These are phyloP conservation scores for Mycena sp. DNA, from an alignment of 1,284 basidiomycete genomes.

Conservation along the genomic window DNA sequence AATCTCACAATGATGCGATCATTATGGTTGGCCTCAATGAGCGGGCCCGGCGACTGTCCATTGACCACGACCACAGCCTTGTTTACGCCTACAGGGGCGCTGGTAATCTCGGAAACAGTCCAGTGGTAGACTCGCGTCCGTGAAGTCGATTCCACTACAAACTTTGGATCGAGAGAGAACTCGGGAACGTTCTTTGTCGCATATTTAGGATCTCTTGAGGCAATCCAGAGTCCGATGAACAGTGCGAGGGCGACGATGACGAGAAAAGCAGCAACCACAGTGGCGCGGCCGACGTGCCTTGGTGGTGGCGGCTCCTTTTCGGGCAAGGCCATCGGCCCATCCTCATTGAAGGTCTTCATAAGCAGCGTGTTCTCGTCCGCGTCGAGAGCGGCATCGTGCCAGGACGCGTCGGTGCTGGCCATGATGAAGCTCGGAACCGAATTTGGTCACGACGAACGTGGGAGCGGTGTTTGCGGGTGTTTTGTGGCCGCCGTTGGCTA, in stretches of 20 bases:
- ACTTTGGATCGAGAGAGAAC: constrained; percentile 19
- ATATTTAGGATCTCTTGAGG: no score
- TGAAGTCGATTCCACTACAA: no score
- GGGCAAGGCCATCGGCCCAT: background rate
- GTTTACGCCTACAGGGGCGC: constrained; percentile 48
- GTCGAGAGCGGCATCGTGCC: no score
- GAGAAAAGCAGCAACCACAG: background rate
- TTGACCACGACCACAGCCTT: constrained; percentile 57
- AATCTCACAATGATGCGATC: constrained; percentile 45
- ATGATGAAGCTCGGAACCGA: no score
- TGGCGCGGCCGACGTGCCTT: no score
- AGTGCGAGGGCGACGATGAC: background rate
- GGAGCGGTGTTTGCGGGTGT: no score
- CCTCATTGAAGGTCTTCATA: background rate
- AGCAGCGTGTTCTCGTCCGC: no score
- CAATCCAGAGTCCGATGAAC: background rate
- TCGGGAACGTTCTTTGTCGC: background rate
- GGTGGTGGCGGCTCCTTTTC: no score
- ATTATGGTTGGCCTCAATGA: constrained; percentile 59
- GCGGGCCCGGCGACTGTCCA: constrained; percentile 57
- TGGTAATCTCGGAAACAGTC: constrained; percentile 40
- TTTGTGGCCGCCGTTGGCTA: no score
- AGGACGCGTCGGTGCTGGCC: no score
- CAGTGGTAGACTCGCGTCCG: constrained; percentile 48
- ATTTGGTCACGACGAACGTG: no score